phyloP scores from a whole-genome alignment of 2,329 filamentous ascomycete species.

The Sporothrix pallida region DNA sequence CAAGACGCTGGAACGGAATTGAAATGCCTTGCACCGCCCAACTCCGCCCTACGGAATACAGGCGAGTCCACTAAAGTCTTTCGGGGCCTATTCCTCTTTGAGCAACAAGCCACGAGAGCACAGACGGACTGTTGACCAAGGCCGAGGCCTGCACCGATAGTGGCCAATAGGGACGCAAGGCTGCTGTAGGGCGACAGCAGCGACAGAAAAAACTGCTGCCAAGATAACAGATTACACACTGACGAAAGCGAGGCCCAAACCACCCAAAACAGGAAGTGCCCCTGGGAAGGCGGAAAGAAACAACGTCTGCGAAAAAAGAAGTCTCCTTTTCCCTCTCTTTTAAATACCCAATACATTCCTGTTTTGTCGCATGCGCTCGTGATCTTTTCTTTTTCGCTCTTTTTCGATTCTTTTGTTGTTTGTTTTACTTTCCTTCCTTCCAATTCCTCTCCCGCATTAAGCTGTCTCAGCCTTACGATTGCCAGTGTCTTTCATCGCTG shows the following conservation, averaged over 20 bases:
- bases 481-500: slow-evolving; percentile 19
- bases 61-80: too few relatives aligned
- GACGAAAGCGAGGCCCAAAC: background rate
- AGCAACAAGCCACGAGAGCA: slow-evolving; percentile 32
- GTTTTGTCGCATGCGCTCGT: slow-evolving; percentile 13
- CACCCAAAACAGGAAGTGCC: slow-evolving; percentile 6
- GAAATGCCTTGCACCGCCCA: background rate
- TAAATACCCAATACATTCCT: slow-evolving; percentile 19
- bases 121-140: slow-evolving; percentile 8
- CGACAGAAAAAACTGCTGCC: background rate
- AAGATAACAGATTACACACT: slow-evolving; percentile 22
- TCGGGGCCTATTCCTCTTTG: slow-evolving; percentile 27
- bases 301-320: background rate
- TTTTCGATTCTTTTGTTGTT: background rate
- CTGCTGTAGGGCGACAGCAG: background rate
- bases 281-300: background rate
- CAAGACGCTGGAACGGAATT: background rate
- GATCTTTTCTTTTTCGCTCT: background rate
- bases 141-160: background rate
- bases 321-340: slow-evolving; percentile 10
- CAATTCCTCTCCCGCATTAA: background rate
- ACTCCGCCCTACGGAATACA: too few relatives aligned
- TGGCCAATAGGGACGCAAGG: slow-evolving; percentile 23
- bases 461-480: slow-evolving; percentile 16
- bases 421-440: background rate